Evolutionary conservation across 1,284 basidiomycete species (phyloP), one percentile per base, ranked within the genome.

Genomic region (Sporisorium reilianum): DNA sequence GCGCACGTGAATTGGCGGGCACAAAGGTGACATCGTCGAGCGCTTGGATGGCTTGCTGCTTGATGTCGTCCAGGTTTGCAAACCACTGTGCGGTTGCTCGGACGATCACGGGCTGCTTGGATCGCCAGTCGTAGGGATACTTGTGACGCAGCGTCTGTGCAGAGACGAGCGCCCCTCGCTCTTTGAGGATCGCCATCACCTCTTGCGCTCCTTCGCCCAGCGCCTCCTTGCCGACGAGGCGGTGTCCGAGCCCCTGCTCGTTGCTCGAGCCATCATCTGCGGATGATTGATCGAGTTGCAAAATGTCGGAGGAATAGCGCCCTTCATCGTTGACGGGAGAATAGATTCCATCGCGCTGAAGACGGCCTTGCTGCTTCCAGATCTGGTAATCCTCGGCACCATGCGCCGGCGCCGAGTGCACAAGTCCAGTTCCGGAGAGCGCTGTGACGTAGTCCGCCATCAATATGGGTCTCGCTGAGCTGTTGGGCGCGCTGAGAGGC

Each of bases 61-160:
- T 97, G 85, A 98, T 92, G 34, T 87, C 86, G 52, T 93, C 91
- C 23, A 99, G 86, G 82, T 97, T 93, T 0, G 95, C 93, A 80
- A 99, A 99, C 96, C 96, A 99, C 79, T 99, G 96, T 0, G 93
- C 94, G 2, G 96, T 98, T 0, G 95, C 93, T n/a, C 94, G 94
- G 54, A 94, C 89, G 69, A 99, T 94, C 77, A 98, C 90, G 0
- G 96, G 96, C 81, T 93, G 87, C 78, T 95, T 91, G 1, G 96
- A 96, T 84, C 94, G 92, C 96, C 96, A 99, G 83, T 99, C 96
- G 83, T 95, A 95, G 0, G 97, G 95, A 84, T 97, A 99, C 52
- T 91, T 90, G 86, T 99, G 97, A 74, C 89, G 90, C 77, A 94
- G 89, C 69, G 87, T 88, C n/a, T 75, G 66, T 80, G 93, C 88